These are phyloP conservation scores for Heritiera littoralis DNA, from an alignment of 345 rosid species.

Conservation along the genomic window DNA sequence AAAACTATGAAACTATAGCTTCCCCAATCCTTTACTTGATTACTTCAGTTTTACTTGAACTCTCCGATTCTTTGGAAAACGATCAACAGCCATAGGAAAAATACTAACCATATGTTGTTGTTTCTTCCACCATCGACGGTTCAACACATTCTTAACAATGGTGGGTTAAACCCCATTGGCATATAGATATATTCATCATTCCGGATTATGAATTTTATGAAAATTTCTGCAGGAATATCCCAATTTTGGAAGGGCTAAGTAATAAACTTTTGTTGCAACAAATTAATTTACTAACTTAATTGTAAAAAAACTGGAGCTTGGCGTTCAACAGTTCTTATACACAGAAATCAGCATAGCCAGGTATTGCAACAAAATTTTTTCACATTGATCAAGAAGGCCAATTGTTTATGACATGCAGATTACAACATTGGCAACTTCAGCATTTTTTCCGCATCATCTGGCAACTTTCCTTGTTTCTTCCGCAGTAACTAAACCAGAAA, in stretches of 20 bases:
- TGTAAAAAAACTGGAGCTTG: neutral
- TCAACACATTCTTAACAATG: neutral
- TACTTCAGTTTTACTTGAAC: no score
- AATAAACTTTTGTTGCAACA: neutral
- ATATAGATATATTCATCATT: neutral
- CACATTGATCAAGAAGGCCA: neutral
- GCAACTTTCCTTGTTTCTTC: slow-evolving; percentile 1
- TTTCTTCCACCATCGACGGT: neutral
- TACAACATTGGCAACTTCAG: neutral
- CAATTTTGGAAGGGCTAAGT: neutral
- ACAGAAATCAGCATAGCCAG: slow-evolving; percentile 12
- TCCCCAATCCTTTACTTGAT: no score
- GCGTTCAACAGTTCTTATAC: neutral
- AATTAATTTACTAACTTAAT: neutral
- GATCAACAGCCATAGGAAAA: neutral
- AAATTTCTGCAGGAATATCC: neutral
- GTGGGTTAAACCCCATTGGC: no score
- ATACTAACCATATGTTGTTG: neutral
- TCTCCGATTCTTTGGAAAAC: no score
- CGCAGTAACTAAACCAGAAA: neutral
- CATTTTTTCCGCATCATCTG: neutral
- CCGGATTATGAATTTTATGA: neutral
- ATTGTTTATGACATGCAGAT: neutral
- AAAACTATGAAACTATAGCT: no score
- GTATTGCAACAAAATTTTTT: neutral